Conservation (phyloP, 23 red algal genomes). For the Gracilaria gracilis region DNA sequence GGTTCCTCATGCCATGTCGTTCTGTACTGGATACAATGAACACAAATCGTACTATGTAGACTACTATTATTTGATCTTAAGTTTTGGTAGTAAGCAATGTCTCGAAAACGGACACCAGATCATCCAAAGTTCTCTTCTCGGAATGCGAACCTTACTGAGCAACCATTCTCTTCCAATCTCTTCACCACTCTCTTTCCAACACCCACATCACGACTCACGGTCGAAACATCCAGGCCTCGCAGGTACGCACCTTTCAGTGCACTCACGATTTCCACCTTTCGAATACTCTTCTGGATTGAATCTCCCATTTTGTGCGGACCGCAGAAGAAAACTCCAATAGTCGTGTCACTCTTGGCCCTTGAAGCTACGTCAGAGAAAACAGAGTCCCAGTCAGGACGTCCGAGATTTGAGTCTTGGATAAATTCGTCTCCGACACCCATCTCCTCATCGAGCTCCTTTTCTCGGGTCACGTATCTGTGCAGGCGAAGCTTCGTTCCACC, state of each 20-base stretch:
- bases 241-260: constrained; percentile 47
- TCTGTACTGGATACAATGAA: background rate
- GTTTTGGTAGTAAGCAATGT: background rate
- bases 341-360: constrained; percentile 30
- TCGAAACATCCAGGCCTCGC: constrained; percentile 9
- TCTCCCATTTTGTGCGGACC: constrained; percentile 52
- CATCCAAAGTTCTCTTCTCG: constrained; percentile 69
- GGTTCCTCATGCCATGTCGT: background rate
- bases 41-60: no score
- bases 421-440: constrained; percentile 24
- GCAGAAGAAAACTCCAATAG: constrained; percentile 62
- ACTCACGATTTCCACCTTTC: constrained; percentile 33
- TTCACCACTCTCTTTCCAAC: constrained; percentile 13
- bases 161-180: constrained; percentile 9
- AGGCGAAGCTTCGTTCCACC: constrained; percentile 48
- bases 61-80: background rate
- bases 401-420: constrained; percentile 19
- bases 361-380: constrained; percentile 58
- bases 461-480: constrained; percentile 69
- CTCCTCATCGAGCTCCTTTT: constrained; percentile 35
- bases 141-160: constrained; percentile 52
- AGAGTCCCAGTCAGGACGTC: constrained; percentile 70
- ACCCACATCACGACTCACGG: constrained; percentile 37
- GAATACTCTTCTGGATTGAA: constrained; percentile 51
- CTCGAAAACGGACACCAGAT: background rate